Evolutionary conservation across 805 yeast species (phyloP).

Genomic region (Kodamaea kakaduensis): DNA sequence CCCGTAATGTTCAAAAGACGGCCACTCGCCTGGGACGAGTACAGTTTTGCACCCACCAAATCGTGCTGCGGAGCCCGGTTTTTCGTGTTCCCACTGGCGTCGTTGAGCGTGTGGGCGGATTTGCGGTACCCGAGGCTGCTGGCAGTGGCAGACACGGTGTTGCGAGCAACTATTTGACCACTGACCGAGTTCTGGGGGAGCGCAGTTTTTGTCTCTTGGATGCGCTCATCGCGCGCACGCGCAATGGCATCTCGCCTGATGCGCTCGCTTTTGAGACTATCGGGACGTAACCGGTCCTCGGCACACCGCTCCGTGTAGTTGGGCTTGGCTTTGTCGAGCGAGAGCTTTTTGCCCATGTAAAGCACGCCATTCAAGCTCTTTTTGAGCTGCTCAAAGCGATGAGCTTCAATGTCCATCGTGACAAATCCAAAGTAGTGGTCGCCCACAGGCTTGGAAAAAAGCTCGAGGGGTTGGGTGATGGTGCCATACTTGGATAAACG

Average conservation of each 20-base stretch:
- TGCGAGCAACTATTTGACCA: constrained; percentile 12
- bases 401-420: constrained; percentile 49
- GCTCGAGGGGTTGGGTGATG: constrained; percentile 43
- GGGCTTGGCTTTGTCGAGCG: constrained; percentile 60
- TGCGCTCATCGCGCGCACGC: constrained; percentile 32
- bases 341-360: constrained; percentile 69
- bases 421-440: constrained; percentile 64
- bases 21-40: constrained; percentile 31
- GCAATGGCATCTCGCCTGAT: constrained; percentile 30
- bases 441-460: constrained; percentile 51
- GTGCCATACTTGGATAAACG: constrained; percentile 66
- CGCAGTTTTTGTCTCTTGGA: constrained; percentile 37
- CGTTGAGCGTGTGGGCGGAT: constrained; percentile 32
- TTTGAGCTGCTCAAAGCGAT: constrained; percentile 47
- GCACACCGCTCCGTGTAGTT: constrained; percentile 46
- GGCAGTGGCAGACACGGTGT: constrained; percentile 8
- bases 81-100: constrained; percentile 33
- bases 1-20: constrained; percentile 29
- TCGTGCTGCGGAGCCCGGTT: constrained; percentile 27
- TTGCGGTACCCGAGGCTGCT: constrained; percentile 25
- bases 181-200: constrained; percentile 22
- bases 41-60: constrained; percentile 32
- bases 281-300: constrained; percentile 42
- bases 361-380: constrained; percentile 63
- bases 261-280: constrained; percentile 23